Conservation (phyloP, 371 early-diverging fungal genomes). For the Mortierella sp. region DNA sequence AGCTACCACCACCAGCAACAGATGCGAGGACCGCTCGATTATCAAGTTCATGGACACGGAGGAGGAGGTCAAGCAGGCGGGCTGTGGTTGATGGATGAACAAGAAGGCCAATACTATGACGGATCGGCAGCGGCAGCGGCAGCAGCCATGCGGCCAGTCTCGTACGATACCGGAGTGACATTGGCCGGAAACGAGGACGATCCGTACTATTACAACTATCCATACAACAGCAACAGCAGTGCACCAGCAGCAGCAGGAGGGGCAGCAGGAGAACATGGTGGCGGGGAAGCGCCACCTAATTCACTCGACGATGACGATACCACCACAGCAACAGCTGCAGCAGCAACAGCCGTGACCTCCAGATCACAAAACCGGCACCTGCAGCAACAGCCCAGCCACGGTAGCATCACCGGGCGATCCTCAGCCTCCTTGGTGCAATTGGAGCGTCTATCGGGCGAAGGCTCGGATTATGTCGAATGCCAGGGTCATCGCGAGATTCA, state of each 20-base stretch:
- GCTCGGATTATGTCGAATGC: constrained; percentile 13
- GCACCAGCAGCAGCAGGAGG: not conserved
- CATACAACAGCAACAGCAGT: not conserved
- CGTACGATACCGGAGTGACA: constrained; percentile 17
- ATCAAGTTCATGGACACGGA: not conserved
- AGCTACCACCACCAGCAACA: not conserved
- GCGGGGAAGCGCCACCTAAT: no score
- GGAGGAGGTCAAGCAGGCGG: constrained; percentile 23
- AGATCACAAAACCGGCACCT: not conserved
- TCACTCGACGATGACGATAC: not conserved
- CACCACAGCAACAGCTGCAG: not conserved
- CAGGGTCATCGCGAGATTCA: constrained; percentile 12
- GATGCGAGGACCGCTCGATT: not conserved
- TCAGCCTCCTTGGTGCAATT: constrained; percentile 16
- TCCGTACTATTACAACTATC: not conserved
- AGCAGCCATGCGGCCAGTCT: constrained; percentile 32
- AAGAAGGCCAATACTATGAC: constrained; percentile 7
- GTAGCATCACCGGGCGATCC: not conserved
- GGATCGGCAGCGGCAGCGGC: constrained; percentile 10
- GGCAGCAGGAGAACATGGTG: constrained; percentile 8
- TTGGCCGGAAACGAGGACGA: not conserved
- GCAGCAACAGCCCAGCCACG: not conserved
- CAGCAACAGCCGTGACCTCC: constrained; percentile 2
- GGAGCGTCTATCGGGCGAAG: constrained; percentile 16
- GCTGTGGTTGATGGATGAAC: constrained; percentile 25